These are phyloP conservation scores for Tetracladium setigerum DNA, from an alignment of 495 filamentous ascomycete genomes.

Conservation along the genomic window DNA sequence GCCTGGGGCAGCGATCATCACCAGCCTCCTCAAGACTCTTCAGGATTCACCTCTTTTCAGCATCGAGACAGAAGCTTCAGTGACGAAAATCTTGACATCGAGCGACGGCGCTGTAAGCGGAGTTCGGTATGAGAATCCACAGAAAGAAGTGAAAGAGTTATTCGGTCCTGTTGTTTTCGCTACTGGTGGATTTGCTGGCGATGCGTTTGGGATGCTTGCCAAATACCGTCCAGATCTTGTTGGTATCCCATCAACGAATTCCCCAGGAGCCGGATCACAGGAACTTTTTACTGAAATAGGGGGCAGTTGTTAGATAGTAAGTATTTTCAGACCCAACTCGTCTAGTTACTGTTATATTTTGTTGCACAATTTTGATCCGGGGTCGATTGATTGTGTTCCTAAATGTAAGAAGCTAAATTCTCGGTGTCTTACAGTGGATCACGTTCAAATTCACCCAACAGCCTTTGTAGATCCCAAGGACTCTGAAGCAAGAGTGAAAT, in stretches of 20 bases:
- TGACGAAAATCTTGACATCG: constrained; percentile 35
- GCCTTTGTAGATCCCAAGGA: constrained; percentile 61
- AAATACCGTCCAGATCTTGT: constrained; percentile 47
- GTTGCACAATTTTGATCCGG: too few species aligned
- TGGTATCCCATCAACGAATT: constrained; percentile 53
- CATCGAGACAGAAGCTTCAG: constrained; percentile 35
- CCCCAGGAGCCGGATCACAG: constrained; percentile 42
- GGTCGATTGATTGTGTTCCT: too few species aligned
- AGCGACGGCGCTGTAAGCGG: constrained; percentile 16
- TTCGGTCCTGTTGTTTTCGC: constrained; percentile 49
- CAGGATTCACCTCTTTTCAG: constrained; percentile 34
- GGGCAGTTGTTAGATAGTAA: constrained; percentile 45
- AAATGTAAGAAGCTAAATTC: too few species aligned
- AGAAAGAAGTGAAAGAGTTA: constrained; percentile 22
- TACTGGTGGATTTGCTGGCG: constrained; percentile 51
- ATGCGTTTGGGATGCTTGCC: constrained; percentile 42
- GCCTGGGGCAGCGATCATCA: constrained; percentile 46
- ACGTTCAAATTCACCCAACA: constrained; percentile 57
- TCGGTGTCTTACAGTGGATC: too few species aligned
- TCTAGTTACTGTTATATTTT: too few species aligned
- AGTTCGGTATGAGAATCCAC: constrained; percentile 16
- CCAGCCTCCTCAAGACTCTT: constrained; percentile 35
- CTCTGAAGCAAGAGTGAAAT: constrained; percentile 34
- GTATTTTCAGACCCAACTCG: too few species aligned
- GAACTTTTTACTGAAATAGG: constrained; percentile 36